Conservation (phyloP, 768 basidiomycete species). For the Aureoboletus auriporus region DNA sequence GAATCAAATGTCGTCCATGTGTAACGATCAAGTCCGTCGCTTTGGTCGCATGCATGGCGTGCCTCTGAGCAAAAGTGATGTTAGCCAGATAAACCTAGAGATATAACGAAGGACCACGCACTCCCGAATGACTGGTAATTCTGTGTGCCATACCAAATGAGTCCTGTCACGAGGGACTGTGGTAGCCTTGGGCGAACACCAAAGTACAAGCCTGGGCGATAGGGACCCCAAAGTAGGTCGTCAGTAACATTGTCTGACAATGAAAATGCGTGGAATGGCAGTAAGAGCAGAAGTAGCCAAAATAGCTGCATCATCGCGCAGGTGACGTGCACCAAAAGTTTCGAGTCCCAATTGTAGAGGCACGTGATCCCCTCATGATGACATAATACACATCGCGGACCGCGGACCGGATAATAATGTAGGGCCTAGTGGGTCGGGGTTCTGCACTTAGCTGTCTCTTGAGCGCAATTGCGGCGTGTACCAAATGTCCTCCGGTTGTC, state of each 20-base stretch:
- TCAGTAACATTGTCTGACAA: conserved; percentile 32
- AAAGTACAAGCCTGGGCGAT: conserved; percentile 93
- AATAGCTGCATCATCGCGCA: conserved; percentile 16
- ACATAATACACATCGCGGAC: too few relatives aligned
- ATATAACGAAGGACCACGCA: conserved; percentile 33
- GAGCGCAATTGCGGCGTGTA: too few relatives aligned
- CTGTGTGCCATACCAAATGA: conserved; percentile 92
- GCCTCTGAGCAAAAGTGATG: conserved; percentile 42
- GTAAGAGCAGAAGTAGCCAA: conserved; percentile 26
- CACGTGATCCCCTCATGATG: too few relatives aligned
- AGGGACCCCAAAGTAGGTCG: conserved; percentile 66
- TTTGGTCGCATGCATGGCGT: conserved; percentile 88
- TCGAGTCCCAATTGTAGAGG: not conserved
- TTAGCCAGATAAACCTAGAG: not conserved
- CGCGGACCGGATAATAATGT: not conserved
- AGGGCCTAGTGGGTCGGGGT: not conserved
- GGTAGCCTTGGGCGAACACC: conserved; percentile 83
- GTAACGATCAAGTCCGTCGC: conserved; percentile 75
- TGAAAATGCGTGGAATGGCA: conserved; percentile 17
- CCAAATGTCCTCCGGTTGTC: too few relatives aligned
- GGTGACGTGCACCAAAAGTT: too few relatives aligned
- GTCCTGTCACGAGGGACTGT: conserved; percentile 86
- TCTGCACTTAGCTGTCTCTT: too few relatives aligned
- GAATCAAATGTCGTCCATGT: conserved; percentile 88
- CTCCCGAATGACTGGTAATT: conserved; percentile 70